Evolutionary conservation across 1,284 basidiomycete species (phyloP).

Genomic region (Sparassis latifolia): DNA sequence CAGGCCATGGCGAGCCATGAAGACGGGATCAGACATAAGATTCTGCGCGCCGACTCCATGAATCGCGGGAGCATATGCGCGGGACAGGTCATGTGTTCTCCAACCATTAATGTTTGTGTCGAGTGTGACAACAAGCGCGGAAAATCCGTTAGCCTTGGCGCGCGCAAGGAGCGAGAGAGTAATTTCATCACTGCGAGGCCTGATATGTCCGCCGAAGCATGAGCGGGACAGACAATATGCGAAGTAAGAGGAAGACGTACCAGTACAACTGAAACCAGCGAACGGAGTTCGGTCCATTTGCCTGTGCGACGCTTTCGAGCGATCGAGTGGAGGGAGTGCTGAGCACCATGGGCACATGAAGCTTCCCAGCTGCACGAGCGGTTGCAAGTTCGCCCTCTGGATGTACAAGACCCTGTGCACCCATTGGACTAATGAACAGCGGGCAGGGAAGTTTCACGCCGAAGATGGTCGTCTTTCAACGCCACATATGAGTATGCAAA

Average conservation of each 20-base stretch:
- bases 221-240: neutral
- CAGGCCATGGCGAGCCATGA: slow-evolving; percentile 49
- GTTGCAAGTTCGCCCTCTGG: slow-evolving; percentile 63
- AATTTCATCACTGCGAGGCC: slow-evolving; percentile 56
- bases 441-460: slow-evolving; percentile 62
- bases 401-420: slow-evolving; percentile 61
- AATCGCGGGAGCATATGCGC: slow-evolving; percentile 53
- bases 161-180: slow-evolving; percentile 59
- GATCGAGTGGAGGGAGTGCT: slow-evolving; percentile 66
- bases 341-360: slow-evolving; percentile 65
- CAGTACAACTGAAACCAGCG: slow-evolving; percentile 84
- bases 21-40: slow-evolving; percentile 61
- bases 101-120: slow-evolving; percentile 63
- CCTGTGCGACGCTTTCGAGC: slow-evolving; percentile 68
- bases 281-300: slow-evolving; percentile 47
- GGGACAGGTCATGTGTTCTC: slow-evolving; percentile 60
- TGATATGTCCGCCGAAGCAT: slow-evolving; percentile 9
- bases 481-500: neutral
- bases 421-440: slow-evolving; percentile 67
- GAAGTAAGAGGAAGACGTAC: slow-evolving; percentile 22
- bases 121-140: slow-evolving; percentile 61
- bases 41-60: slow-evolving; percentile 56
- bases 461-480: slow-evolving; percentile 54
- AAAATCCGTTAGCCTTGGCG: slow-evolving; percentile 60
- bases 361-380: slow-evolving; percentile 55